phyloP scores from a whole-genome alignment of 768 basidiomycete species.

The Auriscalpium vulgare region DNA sequence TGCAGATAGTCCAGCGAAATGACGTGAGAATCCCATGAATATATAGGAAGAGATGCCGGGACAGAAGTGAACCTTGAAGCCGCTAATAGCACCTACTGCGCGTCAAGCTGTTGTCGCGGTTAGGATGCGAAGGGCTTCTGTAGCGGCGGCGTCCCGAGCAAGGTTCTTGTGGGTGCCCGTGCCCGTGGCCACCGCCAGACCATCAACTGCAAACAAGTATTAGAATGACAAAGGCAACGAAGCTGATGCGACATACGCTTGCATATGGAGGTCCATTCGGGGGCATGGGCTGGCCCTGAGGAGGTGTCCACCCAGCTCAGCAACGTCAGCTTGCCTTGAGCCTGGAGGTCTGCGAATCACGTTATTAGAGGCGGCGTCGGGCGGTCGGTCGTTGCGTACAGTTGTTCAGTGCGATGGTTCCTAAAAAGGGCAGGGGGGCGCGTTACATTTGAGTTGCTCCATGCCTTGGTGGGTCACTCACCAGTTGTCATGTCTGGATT shows the following conservation, averaged over 20 bases:
- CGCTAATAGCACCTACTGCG: no score
- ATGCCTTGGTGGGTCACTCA: background rate
- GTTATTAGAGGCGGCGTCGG: background rate
- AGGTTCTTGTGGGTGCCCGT: slow-evolving; percentile 11
- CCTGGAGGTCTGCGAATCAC: slow-evolving; percentile 30
- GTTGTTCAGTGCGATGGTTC: slow-evolving; percentile 15
- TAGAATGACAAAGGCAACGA: background rate
- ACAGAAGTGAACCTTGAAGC: no score
- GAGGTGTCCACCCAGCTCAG: slow-evolving; percentile 34
- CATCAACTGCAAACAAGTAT: slow-evolving; percentile 8
- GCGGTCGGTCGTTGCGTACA: slow-evolving; percentile 1
- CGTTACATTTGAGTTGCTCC: no score
- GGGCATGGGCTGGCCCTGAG: slow-evolving; percentile 34
- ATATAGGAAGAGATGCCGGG: no score
- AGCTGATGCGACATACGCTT: slow-evolving; percentile 33
- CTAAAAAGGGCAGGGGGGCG: slow-evolving; percentile 1
- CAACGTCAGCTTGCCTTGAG: slow-evolving; percentile 19
- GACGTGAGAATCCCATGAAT: no score
- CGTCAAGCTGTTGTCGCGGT: no score
- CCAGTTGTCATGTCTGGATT: slow-evolving; percentile 5
- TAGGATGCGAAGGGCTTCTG: slow-evolving; percentile 4
- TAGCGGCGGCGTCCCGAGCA: slow-evolving; percentile 9
- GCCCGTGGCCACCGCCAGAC: slow-evolving; percentile 5
- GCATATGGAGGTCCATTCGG: slow-evolving; percentile 47
- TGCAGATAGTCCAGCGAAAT: no score